phyloP scores from a whole-genome alignment of 2,329 filamentous ascomycete species.

The Talaromyces marneffei region DNA sequence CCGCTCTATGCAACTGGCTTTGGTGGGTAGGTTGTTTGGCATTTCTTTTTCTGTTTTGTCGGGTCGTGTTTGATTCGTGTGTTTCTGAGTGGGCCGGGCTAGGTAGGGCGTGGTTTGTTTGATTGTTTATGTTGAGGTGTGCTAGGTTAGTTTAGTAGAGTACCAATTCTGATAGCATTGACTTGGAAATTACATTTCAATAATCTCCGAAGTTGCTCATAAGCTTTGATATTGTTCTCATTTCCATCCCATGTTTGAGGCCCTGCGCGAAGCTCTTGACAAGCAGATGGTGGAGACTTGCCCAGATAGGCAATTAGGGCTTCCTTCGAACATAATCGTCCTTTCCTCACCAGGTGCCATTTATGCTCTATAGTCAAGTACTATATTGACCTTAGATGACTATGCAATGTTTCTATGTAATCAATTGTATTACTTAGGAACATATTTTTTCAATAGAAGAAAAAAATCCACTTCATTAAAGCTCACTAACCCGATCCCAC shows the following conservation, averaged over 20 bases:
- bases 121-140: not conserved
- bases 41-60: not conserved
- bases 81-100: not conserved
- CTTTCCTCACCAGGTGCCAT: too few relatives aligned
- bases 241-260: too few relatives aligned
- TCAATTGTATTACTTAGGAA: too few relatives aligned
- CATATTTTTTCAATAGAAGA: too few relatives aligned
- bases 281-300: not conserved
- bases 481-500: not conserved
- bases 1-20: not conserved
- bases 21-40: not conserved
- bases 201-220: too few relatives aligned
- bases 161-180: not conserved
- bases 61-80: not conserved
- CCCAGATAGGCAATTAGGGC: not conserved
- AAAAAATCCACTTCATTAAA: too few relatives aligned
- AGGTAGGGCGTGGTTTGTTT: not conserved
- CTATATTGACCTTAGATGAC: too few relatives aligned
- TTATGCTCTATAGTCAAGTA: too few relatives aligned
- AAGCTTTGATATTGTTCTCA: too few relatives aligned
- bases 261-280: not conserved
- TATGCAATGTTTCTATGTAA: too few relatives aligned
- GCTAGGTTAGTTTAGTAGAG: not conserved
- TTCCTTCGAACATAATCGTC: not conserved
- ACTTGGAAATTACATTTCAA: too few relatives aligned